A percentile compares a stretch with the other conserved stretches of the same genome.
Evolutionary conservation across 1,139 yeast genomes (phyloP).

Genomic region (Taphrina communis): DNA sequence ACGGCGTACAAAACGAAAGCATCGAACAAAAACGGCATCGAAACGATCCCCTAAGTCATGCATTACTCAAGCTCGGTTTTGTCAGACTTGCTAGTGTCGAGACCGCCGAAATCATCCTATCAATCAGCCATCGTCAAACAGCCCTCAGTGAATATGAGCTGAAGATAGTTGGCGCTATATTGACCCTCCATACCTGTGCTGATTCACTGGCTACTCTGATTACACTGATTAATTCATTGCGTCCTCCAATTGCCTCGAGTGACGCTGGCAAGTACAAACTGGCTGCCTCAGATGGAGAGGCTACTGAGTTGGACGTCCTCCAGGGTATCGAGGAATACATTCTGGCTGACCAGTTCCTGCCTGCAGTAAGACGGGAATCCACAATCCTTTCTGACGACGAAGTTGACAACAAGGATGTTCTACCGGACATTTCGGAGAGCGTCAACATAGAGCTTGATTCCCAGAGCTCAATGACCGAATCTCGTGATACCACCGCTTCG

Average conservation of each 20-base stretch:
- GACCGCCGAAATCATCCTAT: slow-evolving; percentile 14
- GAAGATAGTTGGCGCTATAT: slow-evolving; percentile 58
- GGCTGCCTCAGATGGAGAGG: slow-evolving; percentile 41
- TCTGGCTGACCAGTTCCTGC: slow-evolving; percentile 45
- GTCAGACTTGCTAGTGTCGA: slow-evolving; percentile 45
- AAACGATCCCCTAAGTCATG: slow-evolving; percentile 8
- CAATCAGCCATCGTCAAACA: neutral
- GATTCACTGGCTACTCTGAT: slow-evolving; percentile 78
- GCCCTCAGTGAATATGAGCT: slow-evolving; percentile 42
- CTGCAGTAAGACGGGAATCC: neutral
- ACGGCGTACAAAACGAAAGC: slow-evolving; percentile 18
- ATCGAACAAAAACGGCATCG: neutral
- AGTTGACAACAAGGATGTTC: neutral
- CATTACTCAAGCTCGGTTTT: slow-evolving; percentile 43
- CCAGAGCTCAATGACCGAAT: neutral
- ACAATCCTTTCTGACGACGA: neutral
- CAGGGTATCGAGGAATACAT: slow-evolving; percentile 57
- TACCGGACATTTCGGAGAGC: neutral
- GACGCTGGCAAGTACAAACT: slow-evolving; percentile 58
- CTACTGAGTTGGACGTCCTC: slow-evolving; percentile 57
- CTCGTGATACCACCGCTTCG: neutral
- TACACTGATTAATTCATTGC: slow-evolving; percentile 73
- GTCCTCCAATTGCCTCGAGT: slow-evolving; percentile 63
- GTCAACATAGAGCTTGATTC: neutral
- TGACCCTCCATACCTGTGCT: slow-evolving; percentile 72